Base-by-base conservation (phyloP, 805 yeast genomes). In the Ogataea parapolymorpha region DNA sequence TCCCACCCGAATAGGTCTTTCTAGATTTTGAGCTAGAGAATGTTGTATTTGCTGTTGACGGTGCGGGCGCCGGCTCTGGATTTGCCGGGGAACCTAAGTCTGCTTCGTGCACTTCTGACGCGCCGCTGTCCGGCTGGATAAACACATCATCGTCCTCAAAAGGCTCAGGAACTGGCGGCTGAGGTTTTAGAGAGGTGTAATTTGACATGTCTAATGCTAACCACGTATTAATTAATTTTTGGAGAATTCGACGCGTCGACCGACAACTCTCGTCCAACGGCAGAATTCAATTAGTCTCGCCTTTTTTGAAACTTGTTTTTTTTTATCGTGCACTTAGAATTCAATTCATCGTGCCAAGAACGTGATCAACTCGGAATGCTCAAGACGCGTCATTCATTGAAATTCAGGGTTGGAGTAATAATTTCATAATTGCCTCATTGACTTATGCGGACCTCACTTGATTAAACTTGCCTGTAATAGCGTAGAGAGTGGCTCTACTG, bases 1-100 rank as follows among this genome's bases (percentile, higher is more conserved):
- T 50, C 11, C 79, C 77, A 45, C 69, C 78, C 49, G 61, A 62
- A 27, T 48, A 62, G 6, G 56, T 53, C 43, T 61, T 59, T 35
- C 45, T 56, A 2, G 44, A 27, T 29, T 20, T 35, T 46, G 41
- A 27, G 13, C n/a, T 20, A 2, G 31, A 12, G 8, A 20, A 25
- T 13, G 37, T 17, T 24, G 29, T 10, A 15, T 11, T 17, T 13
- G 22, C 22, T 20, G 22, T 20, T 20, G 22, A 20, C 22, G 22
- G 22, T 7, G 25, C 20, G 10, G 15, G 14, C 5, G 16, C 7
- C 5, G 33, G 42, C 11, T 13, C 6, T 17, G 41, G 16, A 9
- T 20, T 20, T 22, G 35, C 3, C 24, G 25, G 13, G 12, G 38
- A 14, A 20, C 26, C 20, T 8, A 12, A n/a, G n/a, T 26, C 35